Base-by-base conservation (phyloP, 768 basidiomycete species). In the Nevesoporus exiguus region DNA sequence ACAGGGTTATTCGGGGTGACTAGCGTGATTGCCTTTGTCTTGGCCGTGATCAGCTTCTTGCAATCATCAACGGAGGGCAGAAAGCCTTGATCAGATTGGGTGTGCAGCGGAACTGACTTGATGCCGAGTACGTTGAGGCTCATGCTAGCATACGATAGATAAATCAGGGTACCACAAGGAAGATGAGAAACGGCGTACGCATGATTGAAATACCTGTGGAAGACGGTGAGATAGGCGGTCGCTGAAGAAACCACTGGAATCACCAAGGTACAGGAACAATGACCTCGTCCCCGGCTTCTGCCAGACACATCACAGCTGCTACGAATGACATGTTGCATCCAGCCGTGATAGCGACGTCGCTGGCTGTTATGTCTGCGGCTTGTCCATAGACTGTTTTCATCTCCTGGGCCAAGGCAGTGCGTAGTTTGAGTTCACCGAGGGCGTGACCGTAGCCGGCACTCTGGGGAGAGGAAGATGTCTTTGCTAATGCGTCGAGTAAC, bases 1-100 rank as follows among this genome's bases (percentile, higher is more conserved):
- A 86, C 84, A 0, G 86, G 88, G 59, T 91, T 91, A 58, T 89
- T 90, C 9, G 89, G 89, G 0, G 86, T 81, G 33, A 91, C 84
- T 1, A 93, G 79, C 5, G 82, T 79, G 42, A 93, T 88, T 0
- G 87, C 89, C 47, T 77, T 78, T 0, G 86, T 89, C 43, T 75
- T 78, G 0, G 74, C 45, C 0, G 83, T 83, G 56, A 89, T 81
- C 19, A 89, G 61, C 7, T 66, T 62, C 14, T 69, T 73, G 49
- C 84, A 84, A 9, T 72, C 68, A 1, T 75, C 68, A 1, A 78
- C 61, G 0, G 82, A 84, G 1, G 91, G 90, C 2, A 77, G 63
- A 65, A 91, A 93, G 6, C 75, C 78, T 19, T 79, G 73, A 21
- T 78, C 63, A 0, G 81, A 70, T 19, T 70, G 64, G 5, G 82